Conservation (phyloP, 139 green algal species). For the Ostreobium quekettii region DNA sequence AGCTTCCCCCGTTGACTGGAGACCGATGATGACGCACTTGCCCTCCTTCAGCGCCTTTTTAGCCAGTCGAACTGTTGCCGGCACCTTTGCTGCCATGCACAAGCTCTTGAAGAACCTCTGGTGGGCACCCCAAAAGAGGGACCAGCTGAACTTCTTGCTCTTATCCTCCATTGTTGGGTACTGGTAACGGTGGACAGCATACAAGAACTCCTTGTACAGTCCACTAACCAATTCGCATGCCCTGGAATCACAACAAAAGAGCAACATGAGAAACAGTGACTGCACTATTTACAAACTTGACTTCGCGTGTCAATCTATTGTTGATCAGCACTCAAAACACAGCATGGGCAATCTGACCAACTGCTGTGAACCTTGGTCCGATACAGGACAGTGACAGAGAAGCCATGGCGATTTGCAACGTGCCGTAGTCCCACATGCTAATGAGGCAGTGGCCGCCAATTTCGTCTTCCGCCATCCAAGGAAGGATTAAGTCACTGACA, state of each 20-base stretch:
- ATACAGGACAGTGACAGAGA: no score
- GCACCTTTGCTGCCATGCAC: conserved; percentile 60
- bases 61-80: conserved; percentile 25
- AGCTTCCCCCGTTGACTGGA: conserved; percentile 44
- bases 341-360: no score
- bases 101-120: conserved; percentile 73
- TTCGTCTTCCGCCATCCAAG: no score
- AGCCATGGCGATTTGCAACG: no score
- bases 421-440: no score
- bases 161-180: conserved; percentile 10
- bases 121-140: conserved; percentile 46
- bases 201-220: background rate
- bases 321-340: no score
- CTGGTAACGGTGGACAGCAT: background rate
- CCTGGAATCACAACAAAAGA: background rate
- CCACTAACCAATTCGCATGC: background rate
- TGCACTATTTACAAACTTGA: no score
- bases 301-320: no score
- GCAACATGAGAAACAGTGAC: no score
- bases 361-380: no score
- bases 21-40: conserved; percentile 30
- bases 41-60: conserved; percentile 34
- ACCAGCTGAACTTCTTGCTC: conserved; percentile 10
- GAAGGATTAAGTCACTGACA: no score
- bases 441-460: no score